Base-by-base conservation (phyloP, 768 basidiomycete genomes). In the Mrakia gelida region DNA sequence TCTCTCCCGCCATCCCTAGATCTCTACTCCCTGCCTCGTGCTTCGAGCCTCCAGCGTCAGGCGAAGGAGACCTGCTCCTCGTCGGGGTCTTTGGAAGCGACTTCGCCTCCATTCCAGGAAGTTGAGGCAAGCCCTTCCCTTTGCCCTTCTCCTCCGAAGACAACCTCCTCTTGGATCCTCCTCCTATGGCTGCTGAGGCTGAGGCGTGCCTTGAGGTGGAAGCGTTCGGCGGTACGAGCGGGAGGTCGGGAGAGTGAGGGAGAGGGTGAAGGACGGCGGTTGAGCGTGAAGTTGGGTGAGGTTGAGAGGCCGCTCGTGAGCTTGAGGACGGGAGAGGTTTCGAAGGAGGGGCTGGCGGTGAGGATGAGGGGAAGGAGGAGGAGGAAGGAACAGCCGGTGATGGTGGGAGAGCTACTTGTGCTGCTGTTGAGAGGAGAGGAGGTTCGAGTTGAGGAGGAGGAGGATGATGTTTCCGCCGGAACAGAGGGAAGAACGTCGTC, bases 81-180 rank as follows among this genome's bases (percentile, higher is more conserved):
- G 56, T 41, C 7, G 72, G n/a, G 23, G 49, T 73, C 56, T 61
- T 73, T 6, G 52, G 52, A 2, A 73, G 32, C 26, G 16, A 38
- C 56, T 52, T 52, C 26, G n/a, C 59, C 56, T 52, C 28, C 10
- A 38, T 23, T 15, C n/a, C 45, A 61, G 72, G 56, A 11, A 54
- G 72, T 8, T 61, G 52, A 28, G 52, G 67, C 4, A 70, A 38
- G 6, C 67, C 67, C 67, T 70, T 70, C 26, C 72, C 72, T 32
- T 73, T 73, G 30, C 72, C 72, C 26, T 73, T 73, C 56, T 73
- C 72, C 21, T 73, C 72, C 6, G 72, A 15, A 1, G 52, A 56
- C 34, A 59, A 30, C 18, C 72, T n/a, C 26, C 72, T 52, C 21
- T 10, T n/a, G 8, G 2, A 56, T 38, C 49, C 54, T 21, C 30